These are phyloP conservation scores for Marchantia polymorpha DNA, from an alignment of 225 moss, liverwort and hornwort species.

Conservation along the genomic window DNA sequence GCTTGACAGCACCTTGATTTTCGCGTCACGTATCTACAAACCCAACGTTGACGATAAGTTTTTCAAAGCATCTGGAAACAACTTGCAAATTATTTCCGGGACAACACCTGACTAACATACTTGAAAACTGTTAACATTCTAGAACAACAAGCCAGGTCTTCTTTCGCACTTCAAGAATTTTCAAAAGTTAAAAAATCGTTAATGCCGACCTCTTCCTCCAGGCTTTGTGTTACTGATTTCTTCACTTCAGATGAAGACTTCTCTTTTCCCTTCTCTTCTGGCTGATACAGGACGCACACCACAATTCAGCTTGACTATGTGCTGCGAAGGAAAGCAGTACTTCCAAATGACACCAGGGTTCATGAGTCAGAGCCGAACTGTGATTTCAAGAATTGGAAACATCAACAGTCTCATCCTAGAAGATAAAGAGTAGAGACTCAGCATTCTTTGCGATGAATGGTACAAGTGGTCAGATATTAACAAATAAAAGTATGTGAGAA, in stretches of 20 bases:
- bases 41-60: not conserved
- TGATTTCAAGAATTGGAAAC: not conserved
- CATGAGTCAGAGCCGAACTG: not conserved
- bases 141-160: too few relatives aligned
- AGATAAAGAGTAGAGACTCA: not conserved
- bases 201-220: slow-evolving; percentile 71
- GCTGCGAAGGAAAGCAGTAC: not conserved
- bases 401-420: not conserved
- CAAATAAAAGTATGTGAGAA: too few relatives aligned
- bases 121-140: too few relatives aligned
- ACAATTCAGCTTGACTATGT: not conserved
- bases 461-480: not conserved
- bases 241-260: slow-evolving; percentile 61
- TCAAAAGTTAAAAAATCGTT: not conserved
- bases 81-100: not conserved
- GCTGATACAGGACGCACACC: slow-evolving; percentile 36
- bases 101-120: too few relatives aligned
- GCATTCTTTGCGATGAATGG: not conserved
- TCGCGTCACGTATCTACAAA: slow-evolving; percentile 85
- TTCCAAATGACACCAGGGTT: not conserved
- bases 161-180: not conserved
- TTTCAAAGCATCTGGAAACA: not conserved
- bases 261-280: slow-evolving; percentile 84
- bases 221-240: slow-evolving; percentile 54
- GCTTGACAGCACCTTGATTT: slow-evolving; percentile 75